phyloP scores from a whole-genome alignment of 148 eudicot species.

The Limonium bicolor region DNA sequence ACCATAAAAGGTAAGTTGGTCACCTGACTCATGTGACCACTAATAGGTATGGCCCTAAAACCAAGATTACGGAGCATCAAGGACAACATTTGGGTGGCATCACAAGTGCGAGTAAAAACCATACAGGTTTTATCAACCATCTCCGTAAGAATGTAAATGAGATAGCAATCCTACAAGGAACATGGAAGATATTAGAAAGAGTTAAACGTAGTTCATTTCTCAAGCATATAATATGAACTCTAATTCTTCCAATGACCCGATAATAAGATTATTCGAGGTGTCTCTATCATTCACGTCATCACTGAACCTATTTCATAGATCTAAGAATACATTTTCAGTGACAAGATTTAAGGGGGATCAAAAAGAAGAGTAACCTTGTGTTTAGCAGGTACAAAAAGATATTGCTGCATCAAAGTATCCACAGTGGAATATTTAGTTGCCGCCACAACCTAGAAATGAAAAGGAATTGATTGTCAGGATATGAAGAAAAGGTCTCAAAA shows the following conservation, averaged over 20 bases:
- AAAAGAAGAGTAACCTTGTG: conserved; percentile 37
- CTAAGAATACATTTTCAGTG: too few relatives aligned
- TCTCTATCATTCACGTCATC: too few relatives aligned
- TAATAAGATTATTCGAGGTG: too few relatives aligned
- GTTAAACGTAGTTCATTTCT: too few relatives aligned
- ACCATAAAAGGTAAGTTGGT: not conserved
- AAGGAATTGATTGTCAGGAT: conserved; percentile 2
- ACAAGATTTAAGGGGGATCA: not conserved
- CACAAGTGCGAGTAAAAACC: conserved; percentile 88
- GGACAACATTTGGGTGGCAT: conserved; percentile 43
- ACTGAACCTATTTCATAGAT: too few relatives aligned
- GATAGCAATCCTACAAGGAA: conserved; percentile 56
- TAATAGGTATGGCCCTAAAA: conserved; percentile 71
- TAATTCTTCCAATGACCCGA: too few relatives aligned
- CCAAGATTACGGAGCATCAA: conserved; percentile 80
- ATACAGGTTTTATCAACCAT: conserved; percentile 55
- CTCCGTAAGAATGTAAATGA: conserved; percentile 59
- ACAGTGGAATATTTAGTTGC: conserved; percentile 81
- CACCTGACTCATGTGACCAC: conserved; percentile 81
- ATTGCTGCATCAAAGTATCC: conserved; percentile 68
- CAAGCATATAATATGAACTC: too few relatives aligned
- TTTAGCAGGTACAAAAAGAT: conserved; percentile 52
- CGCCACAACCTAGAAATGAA: conserved; percentile 50
- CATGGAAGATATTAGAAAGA: not conserved
- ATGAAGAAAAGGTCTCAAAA: not conserved